A percentile compares a stretch with the other conserved stretches of the same genome.
Conservation (phyloP, 768 basidiomycete species). For the Russula abietina region DNA sequence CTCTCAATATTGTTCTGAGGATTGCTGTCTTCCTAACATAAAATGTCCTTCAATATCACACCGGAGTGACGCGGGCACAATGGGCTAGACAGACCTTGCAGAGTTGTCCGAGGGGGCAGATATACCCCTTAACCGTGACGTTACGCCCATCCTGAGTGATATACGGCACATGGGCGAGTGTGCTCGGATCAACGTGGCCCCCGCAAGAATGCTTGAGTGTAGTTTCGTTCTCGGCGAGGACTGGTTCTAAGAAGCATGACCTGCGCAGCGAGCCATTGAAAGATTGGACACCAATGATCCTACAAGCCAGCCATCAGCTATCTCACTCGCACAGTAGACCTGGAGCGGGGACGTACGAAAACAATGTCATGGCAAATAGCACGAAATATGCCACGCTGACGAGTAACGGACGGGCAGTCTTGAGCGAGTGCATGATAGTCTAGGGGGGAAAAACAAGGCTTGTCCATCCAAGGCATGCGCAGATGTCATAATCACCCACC, state of each 20-base stretch:
- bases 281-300: slow-evolving; percentile 90
- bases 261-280: slow-evolving; percentile 82
- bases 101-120: slow-evolving; percentile 81
- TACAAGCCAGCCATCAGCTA: slow-evolving; percentile 27
- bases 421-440: slow-evolving; percentile 89
- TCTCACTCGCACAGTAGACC: background rate
- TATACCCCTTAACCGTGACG: slow-evolving; percentile 64
- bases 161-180: slow-evolving; percentile 43
- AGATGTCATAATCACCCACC: slow-evolving; percentile 39
- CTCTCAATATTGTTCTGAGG: slow-evolving; percentile 61
- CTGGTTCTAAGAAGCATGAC: slow-evolving; percentile 50
- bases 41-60: background rate
- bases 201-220: slow-evolving; percentile 65
- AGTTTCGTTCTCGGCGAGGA: slow-evolving; percentile 46
- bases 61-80: background rate
- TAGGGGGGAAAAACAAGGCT: slow-evolving; percentile 24
- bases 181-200: slow-evolving; percentile 62
- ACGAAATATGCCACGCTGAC: slow-evolving; percentile 89
- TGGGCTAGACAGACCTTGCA: slow-evolving; percentile 55
- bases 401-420: slow-evolving; percentile 83
- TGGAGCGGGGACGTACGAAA: slow-evolving; percentile 54
- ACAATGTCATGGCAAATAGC: slow-evolving; percentile 80
- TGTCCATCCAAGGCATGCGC: background rate
- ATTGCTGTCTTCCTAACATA: slow-evolving; percentile 53
- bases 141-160: slow-evolving; percentile 36